Evolutionary conservation across 345 rosid genomes (phyloP), one percentile per base, ranked within the genome.

Genomic region (Eucalyptus regnans): DNA sequence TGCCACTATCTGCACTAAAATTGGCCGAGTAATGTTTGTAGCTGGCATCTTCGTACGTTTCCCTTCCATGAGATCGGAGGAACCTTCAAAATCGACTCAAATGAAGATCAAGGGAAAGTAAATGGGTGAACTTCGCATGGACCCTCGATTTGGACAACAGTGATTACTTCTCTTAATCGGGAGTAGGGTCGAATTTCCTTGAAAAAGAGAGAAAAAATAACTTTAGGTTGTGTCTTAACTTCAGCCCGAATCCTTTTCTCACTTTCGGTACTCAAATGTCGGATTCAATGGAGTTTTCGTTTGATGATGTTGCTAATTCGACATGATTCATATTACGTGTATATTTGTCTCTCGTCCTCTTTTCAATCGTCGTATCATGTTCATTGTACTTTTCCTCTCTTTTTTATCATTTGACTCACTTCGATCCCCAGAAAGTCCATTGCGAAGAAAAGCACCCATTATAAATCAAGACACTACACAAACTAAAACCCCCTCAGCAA

Each of bases 171-270:
- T 62, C 71, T 33, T 8, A 33, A 33, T n/a, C 9, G 37, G 71
- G 5, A 31, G 11, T 17, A 7, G 23, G 12, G 43, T 31, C 23
- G 7, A 37, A 37, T 37, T 76, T 41, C 27, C 41, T 33, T 0
- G 4, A 14, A 1, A 48, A 48, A 8, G 18, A 18, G 1, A 25
- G 2, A 0, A 33, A 33, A 33, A 33, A 33, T 25, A 71, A 17
- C 25, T 18, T 33, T 18, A 18, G 27, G 7, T 71, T 9, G 7
- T 25, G 4, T 37, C 4, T 37, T 18, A 18, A 37, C 44, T 37
- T 0, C 0, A 6, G 46, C 0, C 7, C 0, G 1, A 17, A 17
- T 33, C 22, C 12, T 0, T 71, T 71, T 37, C 22, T 33, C 46
- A 18, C 25, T 37, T 71, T 64, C 18, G 20, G 46, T 71, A 18